Evolutionary conservation across 345 rosid genomes (phyloP).

Genomic region (Mallotus nudiflorus): DNA sequence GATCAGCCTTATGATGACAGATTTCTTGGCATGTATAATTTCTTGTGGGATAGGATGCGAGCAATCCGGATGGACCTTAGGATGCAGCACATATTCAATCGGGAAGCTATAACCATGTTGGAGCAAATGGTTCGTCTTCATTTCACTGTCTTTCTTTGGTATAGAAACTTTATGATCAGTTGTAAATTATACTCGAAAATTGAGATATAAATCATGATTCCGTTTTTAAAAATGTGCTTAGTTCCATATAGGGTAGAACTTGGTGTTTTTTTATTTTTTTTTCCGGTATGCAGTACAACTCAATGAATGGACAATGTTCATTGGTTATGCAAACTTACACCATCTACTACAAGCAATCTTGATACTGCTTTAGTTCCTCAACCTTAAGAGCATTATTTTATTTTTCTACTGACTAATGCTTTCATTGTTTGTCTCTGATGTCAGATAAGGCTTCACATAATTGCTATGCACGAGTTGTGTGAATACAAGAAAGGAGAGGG

Average conservation of each 20-base stretch:
- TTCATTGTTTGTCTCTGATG: slow-evolving; percentile 28
- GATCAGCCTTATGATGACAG: slow-evolving; percentile 76
- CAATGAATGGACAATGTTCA: slow-evolving; percentile 4
- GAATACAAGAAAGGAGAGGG: slow-evolving; percentile 96
- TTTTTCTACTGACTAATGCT: slow-evolving; percentile 25
- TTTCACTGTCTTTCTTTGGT: background rate
- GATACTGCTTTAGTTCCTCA: no score
- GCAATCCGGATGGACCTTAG: slow-evolving; percentile 94
- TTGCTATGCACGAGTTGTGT: slow-evolving; percentile 96
- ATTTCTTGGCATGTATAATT: slow-evolving; percentile 86
- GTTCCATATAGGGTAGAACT: slow-evolving; percentile 3
- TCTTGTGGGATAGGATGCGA: slow-evolving; percentile 99
- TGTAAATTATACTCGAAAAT: no score
- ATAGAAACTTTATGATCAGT: background rate
- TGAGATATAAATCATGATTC: no score
- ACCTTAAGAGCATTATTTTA: background rate
- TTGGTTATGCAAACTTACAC: background rate
- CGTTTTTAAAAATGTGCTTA: background rate
- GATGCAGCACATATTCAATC: slow-evolving; percentile 92
- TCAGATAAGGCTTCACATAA: slow-evolving; percentile 94
- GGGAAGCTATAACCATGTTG: slow-evolving; percentile 77
- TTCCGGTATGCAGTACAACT: slow-evolving; percentile 4
- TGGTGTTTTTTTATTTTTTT: background rate
- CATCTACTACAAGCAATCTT: no score
- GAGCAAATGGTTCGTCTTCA: slow-evolving; percentile 84